Percentiles rank a stretch among this genome's conserved stretches.
phyloP scores from a whole-genome alignment of 2,329 filamentous ascomycete genomes.

The Fusarium euwallaceae region DNA sequence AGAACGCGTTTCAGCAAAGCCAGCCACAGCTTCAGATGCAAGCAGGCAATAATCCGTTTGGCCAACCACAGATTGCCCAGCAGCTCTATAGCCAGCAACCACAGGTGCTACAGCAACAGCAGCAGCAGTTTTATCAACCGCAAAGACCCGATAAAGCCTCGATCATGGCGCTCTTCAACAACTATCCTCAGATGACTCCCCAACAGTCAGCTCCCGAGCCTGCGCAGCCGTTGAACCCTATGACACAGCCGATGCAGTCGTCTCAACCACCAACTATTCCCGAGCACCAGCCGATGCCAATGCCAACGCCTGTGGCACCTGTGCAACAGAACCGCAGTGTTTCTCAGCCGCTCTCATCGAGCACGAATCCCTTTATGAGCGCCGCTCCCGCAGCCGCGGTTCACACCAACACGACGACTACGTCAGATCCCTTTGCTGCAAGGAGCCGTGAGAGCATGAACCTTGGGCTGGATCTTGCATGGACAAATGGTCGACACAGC shows the following conservation, averaged over 20 bases:
- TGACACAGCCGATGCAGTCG: slow-evolving; percentile 30
- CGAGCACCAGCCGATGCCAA: slow-evolving; percentile 46
- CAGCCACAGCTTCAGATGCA: slow-evolving; percentile 34
- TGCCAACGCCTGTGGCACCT: slow-evolving; percentile 44
- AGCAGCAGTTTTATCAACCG: slow-evolving; percentile 55
- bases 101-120: slow-evolving; percentile 44
- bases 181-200: slow-evolving; percentile 67
- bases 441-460: slow-evolving; percentile 79
- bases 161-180: slow-evolving; percentile 81
- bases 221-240: slow-evolving; percentile 38
- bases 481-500: slow-evolving; percentile 79
- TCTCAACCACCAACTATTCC: slow-evolving; percentile 46
- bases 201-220: slow-evolving; percentile 51
- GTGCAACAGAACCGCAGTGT: slow-evolving; percentile 44
- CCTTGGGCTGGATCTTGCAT: slow-evolving; percentile 73
- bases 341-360: slow-evolving; percentile 56
- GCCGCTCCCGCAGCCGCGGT: slow-evolving; percentile 42
- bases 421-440: slow-evolving; percentile 60
- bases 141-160: slow-evolving; percentile 76
- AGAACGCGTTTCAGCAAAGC: slow-evolving; percentile 33
- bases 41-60: slow-evolving; percentile 29
- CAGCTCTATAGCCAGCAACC: slow-evolving; percentile 44
- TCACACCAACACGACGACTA: slow-evolving; percentile 37
- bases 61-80: slow-evolving; percentile 27
- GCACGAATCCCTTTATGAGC: slow-evolving; percentile 70